Conservation (phyloP, 345 rosid genomes). For the Ceriops decandra region DNA sequence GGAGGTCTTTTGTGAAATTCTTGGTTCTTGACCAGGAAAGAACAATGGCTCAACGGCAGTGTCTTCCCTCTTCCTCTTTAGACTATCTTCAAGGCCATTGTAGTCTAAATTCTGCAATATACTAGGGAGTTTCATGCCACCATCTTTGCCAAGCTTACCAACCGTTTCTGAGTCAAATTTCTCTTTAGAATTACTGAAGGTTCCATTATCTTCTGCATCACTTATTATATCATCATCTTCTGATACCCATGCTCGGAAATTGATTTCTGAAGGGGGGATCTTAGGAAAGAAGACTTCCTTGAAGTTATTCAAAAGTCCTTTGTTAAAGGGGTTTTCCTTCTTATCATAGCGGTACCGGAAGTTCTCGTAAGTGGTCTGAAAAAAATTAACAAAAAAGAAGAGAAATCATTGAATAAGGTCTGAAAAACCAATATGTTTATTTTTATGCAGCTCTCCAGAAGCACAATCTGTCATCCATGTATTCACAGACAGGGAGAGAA, state of each 20-base stretch:
- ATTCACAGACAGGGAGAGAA: no score
- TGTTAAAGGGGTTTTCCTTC: conserved; percentile 59
- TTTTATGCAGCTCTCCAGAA: background rate
- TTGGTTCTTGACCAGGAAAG: conserved; percentile 23
- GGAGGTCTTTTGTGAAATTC: conserved; percentile 9
- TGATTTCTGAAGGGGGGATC: conserved; percentile 44
- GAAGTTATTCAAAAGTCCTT: conserved; percentile 43
- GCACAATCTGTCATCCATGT: no score
- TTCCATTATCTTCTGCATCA: conserved; percentile 21
- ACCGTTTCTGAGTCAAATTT: conserved; percentile 52
- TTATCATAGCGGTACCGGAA: conserved; percentile 74
- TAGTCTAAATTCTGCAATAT: conserved; percentile 45
- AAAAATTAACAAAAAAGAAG: background rate
- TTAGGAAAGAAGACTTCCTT: conserved; percentile 48
- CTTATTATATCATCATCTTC: conserved; percentile 23
- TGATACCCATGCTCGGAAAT: conserved; percentile 36
- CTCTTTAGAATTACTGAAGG: conserved; percentile 31
- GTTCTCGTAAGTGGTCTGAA: conserved; percentile 76
- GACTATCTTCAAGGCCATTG: conserved; percentile 30
- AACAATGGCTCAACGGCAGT: conserved; percentile 22
- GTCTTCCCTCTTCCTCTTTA: conserved; percentile 32
- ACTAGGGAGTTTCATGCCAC: conserved; percentile 29
- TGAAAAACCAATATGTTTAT: background rate
- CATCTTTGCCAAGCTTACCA: conserved; percentile 30
- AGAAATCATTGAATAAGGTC: background rate